Evolutionary conservation across 202 grass and related monocot genomes (phyloP).

Genomic region (Digitaria exilis): DNA sequence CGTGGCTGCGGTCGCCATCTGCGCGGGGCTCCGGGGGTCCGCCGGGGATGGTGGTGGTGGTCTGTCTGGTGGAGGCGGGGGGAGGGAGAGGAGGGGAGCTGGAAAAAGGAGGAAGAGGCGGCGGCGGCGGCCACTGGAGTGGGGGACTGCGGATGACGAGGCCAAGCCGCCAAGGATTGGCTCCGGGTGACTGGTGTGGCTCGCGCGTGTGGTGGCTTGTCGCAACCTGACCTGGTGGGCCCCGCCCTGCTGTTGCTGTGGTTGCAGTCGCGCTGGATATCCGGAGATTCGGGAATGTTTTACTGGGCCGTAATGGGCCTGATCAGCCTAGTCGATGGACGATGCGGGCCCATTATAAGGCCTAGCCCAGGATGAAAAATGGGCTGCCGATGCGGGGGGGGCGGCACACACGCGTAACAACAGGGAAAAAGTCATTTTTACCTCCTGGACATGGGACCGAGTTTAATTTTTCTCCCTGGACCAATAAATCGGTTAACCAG

Average conservation of each 20-base stretch:
- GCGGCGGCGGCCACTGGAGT: conserved; percentile 38
- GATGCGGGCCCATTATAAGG: no score
- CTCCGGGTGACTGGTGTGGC: not conserved
- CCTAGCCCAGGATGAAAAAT: no score
- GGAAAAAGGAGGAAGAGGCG: not conserved
- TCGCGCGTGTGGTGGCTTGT: not conserved
- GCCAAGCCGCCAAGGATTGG: conserved; percentile 16
- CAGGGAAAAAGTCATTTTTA: no score
- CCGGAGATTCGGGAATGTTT: not conserved
- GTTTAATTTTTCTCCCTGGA: no score
- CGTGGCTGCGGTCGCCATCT: conserved; percentile 55
- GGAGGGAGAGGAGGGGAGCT: not conserved
- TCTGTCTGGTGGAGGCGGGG: not conserved
- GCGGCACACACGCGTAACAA: no score
- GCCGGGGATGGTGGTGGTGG: not conserved
- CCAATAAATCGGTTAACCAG: no score
- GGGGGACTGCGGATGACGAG: conserved; percentile 23
- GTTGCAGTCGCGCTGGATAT: not conserved
- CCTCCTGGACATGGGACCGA: no score
- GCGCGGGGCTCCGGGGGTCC: not conserved
- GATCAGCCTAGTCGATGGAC: not conserved
- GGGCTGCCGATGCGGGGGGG: no score
- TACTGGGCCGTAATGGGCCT: not conserved
- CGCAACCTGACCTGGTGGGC: conserved; percentile 19
- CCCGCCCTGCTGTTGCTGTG: not conserved